phyloP scores from a whole-genome alignment of 352 stramenopile species.

The Phytophthora pseudosyringae region DNA sequence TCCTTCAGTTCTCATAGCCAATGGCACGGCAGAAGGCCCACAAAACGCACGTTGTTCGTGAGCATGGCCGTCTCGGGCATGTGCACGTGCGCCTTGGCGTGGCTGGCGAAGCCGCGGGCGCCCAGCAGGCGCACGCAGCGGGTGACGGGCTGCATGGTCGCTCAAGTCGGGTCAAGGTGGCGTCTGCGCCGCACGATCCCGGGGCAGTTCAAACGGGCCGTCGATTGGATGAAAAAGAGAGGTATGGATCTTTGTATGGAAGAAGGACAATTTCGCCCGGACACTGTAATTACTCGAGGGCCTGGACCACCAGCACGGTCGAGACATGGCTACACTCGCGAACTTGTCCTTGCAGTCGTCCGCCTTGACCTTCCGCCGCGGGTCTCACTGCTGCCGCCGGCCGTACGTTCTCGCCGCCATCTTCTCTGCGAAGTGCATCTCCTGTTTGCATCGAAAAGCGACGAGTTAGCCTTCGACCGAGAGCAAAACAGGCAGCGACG shows the following conservation, averaged over 20 bases:
- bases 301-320: slow-evolving; percentile 28
- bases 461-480: neutral
- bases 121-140: slow-evolving; percentile 40
- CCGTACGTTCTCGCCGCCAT: slow-evolving; percentile 62
- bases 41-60: slow-evolving; percentile 78
- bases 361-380: neutral
- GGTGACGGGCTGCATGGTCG: slow-evolving; percentile 42
- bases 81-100: slow-evolving; percentile 62
- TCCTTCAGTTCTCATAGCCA: neutral
- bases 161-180: slow-evolving; percentile 16
- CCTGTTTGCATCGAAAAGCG: slow-evolving; percentile 29
- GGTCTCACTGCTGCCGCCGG: slow-evolving; percentile 35
- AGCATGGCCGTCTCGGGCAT: slow-evolving; percentile 90
- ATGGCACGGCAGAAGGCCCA: neutral
- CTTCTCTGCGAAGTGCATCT: slow-evolving; percentile 79
- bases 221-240: slow-evolving; percentile 32
- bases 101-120: slow-evolving; percentile 60
- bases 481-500: neutral
- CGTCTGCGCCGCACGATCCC: slow-evolving; percentile 31
- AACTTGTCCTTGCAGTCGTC: slow-evolving; percentile 4
- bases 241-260: neutral
- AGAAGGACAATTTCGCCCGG: slow-evolving; percentile 1
- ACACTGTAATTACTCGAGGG: slow-evolving; percentile 2
- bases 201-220: slow-evolving; percentile 1
- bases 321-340: slow-evolving; percentile 21